Evolutionary conservation across 139 green algal genomes (phyloP).

Genomic region (Closterium sp.): DNA sequence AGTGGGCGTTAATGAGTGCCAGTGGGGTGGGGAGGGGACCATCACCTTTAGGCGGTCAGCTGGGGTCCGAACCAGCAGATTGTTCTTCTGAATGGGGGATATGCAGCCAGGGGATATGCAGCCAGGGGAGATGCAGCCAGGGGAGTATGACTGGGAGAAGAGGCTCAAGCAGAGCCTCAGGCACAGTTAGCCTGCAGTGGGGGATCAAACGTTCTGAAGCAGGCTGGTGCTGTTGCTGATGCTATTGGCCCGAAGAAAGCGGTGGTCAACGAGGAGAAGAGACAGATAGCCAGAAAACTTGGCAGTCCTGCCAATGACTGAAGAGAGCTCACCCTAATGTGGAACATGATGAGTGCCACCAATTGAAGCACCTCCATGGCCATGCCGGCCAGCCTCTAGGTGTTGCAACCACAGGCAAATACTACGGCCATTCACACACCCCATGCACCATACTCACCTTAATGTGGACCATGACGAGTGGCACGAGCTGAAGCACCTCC

Average conservation of each 20-base stretch:
- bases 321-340: not conserved
- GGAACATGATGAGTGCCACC: not conserved
- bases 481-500: slow-evolving; percentile 15
- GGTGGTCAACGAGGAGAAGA: too few species aligned
- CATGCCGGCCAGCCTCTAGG: too few species aligned
- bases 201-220: too few species aligned
- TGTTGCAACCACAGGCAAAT: too few species aligned
- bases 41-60: slow-evolving; percentile 24
- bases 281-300: not conserved
- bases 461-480: slow-evolving; percentile 40
- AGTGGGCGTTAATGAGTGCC: not conserved
- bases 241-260: too few species aligned
- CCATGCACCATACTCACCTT: too few species aligned
- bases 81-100: too few species aligned
- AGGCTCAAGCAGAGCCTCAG: too few species aligned
- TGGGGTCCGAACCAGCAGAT: slow-evolving; percentile 13
- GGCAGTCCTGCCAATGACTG: slow-evolving; percentile 27
- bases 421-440: too few species aligned
- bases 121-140: not conserved
- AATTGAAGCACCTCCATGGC: not conserved
- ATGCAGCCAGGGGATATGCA: not conserved
- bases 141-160: too few species aligned
- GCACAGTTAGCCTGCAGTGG: too few species aligned
- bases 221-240: too few species aligned
- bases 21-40: not conserved